Conservation (phyloP, 2,329 filamentous ascomycete species). For the Calonectria honghensis region DNA sequence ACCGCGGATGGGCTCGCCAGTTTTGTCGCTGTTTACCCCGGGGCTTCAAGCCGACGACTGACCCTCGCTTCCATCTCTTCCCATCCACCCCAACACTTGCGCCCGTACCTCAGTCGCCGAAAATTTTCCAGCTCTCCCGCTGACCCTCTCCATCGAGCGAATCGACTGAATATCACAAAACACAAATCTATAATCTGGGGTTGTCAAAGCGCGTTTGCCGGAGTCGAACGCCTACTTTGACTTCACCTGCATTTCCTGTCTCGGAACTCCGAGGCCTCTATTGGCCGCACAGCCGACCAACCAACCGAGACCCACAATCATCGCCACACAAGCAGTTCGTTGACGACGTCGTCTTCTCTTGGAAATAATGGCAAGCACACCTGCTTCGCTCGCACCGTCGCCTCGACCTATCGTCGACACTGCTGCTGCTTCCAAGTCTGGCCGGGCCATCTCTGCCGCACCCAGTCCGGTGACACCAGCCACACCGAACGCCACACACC, state of each 20-base stretch:
- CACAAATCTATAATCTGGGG: slow-evolving; percentile 15
- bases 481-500: slow-evolving; percentile 51
- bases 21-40: slow-evolving; percentile 15
- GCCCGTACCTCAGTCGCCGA: slow-evolving; percentile 4
- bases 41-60: slow-evolving; percentile 28
- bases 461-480: slow-evolving; percentile 50
- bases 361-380: slow-evolving; percentile 51
- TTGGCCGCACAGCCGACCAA: slow-evolving; percentile 46
- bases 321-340: slow-evolving; percentile 42
- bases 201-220: slow-evolving; percentile 20
- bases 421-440: slow-evolving; percentile 44
- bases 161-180: slow-evolving; percentile 32
- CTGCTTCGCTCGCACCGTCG: slow-evolving; percentile 47
- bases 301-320: slow-evolving; percentile 48
- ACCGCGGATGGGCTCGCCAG: slow-evolving; percentile 34
- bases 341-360: slow-evolving; percentile 38
- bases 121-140: not conserved
- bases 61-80: slow-evolving; percentile 21
- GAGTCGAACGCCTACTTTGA: slow-evolving; percentile 15
- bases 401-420: slow-evolving; percentile 47
- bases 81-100: slow-evolving; percentile 9
- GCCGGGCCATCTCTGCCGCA: slow-evolving; percentile 52
- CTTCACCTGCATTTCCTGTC: slow-evolving; percentile 45
- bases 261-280: slow-evolving; percentile 56
- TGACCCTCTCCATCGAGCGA: slow-evolving; percentile 21